Evolutionary conservation across 1,284 basidiomycete species (phyloP).

Genomic region (Phellopilus nigrolimitatus): DNA sequence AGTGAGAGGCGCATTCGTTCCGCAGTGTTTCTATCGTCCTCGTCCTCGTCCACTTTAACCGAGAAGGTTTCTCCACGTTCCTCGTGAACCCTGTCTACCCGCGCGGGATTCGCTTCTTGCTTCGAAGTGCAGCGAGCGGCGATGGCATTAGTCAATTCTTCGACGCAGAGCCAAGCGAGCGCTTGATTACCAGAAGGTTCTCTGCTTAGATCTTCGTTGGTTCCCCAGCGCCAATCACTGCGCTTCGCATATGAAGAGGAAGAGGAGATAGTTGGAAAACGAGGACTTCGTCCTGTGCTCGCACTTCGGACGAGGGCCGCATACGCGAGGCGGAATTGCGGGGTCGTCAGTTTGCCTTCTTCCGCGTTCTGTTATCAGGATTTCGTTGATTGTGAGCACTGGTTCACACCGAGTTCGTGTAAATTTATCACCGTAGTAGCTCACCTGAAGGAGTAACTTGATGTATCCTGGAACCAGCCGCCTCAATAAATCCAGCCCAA

Average conservation of each 20-base stretch:
- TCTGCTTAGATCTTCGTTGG: not conserved
- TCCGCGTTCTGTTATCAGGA: constrained; percentile 51
- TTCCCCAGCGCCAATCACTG: not conserved
- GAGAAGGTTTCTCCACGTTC: no score
- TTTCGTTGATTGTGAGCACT: not conserved
- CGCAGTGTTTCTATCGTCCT: not conserved
- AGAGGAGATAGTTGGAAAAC: not conserved
- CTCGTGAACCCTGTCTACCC: not conserved
- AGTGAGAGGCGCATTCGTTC: constrained; percentile 51
- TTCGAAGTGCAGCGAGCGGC: constrained; percentile 15
- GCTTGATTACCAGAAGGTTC: constrained; percentile 25
- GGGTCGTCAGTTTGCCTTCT: constrained; percentile 49
- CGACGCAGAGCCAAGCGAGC: constrained; percentile 60
- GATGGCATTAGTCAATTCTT: constrained; percentile 44
- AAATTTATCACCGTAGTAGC: constrained; percentile 20
- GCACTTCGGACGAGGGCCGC: constrained; percentile 59
- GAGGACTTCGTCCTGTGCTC: constrained; percentile 27
- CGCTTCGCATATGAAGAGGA: not conserved
- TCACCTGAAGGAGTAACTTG: constrained; percentile 59
- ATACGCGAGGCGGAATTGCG: constrained; percentile 63
- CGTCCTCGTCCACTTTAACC: constrained; percentile 27
- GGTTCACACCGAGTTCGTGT: not conserved
- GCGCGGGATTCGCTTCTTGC: constrained; percentile 2
- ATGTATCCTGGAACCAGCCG: constrained; percentile 65
- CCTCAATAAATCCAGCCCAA: constrained; percentile 36